Base-by-base conservation (phyloP, 2,329 filamentous ascomycete species). In the Amauroascus verrucosus region DNA sequence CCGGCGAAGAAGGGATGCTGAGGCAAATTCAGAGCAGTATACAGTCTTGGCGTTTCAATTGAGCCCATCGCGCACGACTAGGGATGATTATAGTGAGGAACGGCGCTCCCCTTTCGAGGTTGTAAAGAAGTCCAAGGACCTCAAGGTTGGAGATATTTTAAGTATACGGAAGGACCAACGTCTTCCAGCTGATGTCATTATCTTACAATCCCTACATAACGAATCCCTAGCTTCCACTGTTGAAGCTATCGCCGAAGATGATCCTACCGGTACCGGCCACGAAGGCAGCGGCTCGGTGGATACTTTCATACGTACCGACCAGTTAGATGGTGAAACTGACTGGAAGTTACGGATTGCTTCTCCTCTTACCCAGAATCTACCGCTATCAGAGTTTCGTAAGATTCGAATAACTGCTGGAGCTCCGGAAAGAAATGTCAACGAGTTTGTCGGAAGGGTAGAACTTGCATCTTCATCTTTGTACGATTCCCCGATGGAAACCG, bases 271-370 rank as follows among this genome's bases (percentile, higher is more conserved):
- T 48, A n/a, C 16, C 6, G n/a, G 8, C 32, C 26, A 33, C 9
- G 40, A 45, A 7, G 5, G 6, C 46, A 28, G 56, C n/a, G 60
- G 58, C 22, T 58, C 70, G 24, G 89, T 89, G 26, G 94, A 98
- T 70, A 91, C 91, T 0, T 98, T 98, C 64, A 97, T 98, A 64
- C 81, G 93, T 56, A 98, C 94, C 1, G 93, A 98, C 68, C 93
- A 98, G 66, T 77, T 98, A 8, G 93, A 98, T 64, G 93, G 93
- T 61, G 93, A 98, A 72, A 98, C 93, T 0, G 93, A 98, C 65
- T 98, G 93, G 94, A 98, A 98, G 71, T 75, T 98, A 54, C 84
- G 94, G 28, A 70, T 97, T 33, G 89, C 93, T 1, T 93, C 89
- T 11, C 82, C 87, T 0, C 70, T 97, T 24, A 91, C 90, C 0